phyloP scores from a whole-genome alignment of 1,139 yeast species.

The Arxiozyma slooffiae region DNA sequence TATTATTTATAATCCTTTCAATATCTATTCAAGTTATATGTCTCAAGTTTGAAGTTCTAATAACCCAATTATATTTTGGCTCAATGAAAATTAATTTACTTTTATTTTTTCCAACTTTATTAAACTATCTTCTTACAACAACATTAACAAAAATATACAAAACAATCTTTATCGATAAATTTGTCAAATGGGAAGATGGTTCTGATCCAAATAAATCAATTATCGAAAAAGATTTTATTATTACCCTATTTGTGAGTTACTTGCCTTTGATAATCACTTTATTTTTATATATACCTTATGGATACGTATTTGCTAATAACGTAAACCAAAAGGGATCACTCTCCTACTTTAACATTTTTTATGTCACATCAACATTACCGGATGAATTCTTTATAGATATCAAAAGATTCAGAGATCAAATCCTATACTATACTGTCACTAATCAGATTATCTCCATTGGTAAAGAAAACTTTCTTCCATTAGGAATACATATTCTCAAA shows the following conservation, averaged over 20 bases:
- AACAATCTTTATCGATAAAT: conserved; percentile 38
- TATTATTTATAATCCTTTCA: conserved; percentile 46
- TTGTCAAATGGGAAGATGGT: conserved; percentile 67
- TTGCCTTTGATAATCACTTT: conserved; percentile 77
- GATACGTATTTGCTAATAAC: conserved; percentile 46
- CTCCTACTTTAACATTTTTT: conserved; percentile 8
- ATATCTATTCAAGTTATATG: conserved; percentile 59
- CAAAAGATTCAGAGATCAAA: conserved; percentile 61
- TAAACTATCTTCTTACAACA: conserved; percentile 63
- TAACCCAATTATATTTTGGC: conserved; percentile 78
- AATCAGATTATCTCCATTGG: conserved; percentile 61
- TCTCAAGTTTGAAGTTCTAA: conserved; percentile 70
- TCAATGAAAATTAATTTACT: conserved; percentile 50
- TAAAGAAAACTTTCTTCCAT: conserved; percentile 56
- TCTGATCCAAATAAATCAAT: conserved; percentile 50
- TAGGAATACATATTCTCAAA: conserved; percentile 20
- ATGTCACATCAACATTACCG: conserved; percentile 33
- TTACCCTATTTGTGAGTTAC: conserved; percentile 72
- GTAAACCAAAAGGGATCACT: conserved; percentile 14
- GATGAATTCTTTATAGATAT: conserved; percentile 54
- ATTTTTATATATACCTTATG: conserved; percentile 83
- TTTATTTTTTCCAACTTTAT: conserved; percentile 63
- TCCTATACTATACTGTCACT: conserved; percentile 66
- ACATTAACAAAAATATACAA: conserved; percentile 56
- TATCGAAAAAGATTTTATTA: conserved; percentile 62